A percentile compares a stretch with the other conserved stretches of the same genome.
Evolutionary conservation across 108 stramenopile genomes (phyloP).

Genomic region (Cylindrotheca closterium): DNA sequence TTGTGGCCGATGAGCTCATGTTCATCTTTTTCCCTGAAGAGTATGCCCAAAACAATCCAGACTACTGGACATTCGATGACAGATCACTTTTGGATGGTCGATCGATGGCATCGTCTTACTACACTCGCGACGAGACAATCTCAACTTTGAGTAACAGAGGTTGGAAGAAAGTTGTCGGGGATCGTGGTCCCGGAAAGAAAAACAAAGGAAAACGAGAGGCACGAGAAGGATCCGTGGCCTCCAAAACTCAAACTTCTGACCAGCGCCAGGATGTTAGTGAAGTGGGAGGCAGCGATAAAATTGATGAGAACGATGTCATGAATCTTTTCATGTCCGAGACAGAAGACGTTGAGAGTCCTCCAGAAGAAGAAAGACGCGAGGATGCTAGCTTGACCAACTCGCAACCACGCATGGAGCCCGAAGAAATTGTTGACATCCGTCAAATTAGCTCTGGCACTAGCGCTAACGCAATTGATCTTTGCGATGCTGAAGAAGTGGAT

Average conservation of each 20-base stretch:
- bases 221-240: not conserved
- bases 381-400: no score
- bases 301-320: not conserved
- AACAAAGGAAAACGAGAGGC: not conserved
- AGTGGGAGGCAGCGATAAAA: not conserved
- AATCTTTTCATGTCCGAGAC: not conserved
- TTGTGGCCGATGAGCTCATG: not conserved
- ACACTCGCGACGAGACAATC: not conserved
- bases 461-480: not conserved
- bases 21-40: not conserved
- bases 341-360: no score
- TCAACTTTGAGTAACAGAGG: not conserved
- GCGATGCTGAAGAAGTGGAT: not conserved
- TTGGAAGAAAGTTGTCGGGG: not conserved
- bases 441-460: not conserved
- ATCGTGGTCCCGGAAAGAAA: not conserved
- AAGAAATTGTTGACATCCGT: no score
- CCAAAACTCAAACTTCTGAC: not conserved
- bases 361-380: no score
- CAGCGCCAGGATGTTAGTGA: not conserved
- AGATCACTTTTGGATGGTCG: not conserved
- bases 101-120: no score
- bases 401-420: no score
- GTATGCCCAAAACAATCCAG: not conserved
- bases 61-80: not conserved